A percentile compares a stretch with the other conserved stretches of the same genome.
phyloP scores from a whole-genome alignment of 2,329 filamentous ascomycete genomes.

The Immersiporthe knoxdaviesiana region DNA sequence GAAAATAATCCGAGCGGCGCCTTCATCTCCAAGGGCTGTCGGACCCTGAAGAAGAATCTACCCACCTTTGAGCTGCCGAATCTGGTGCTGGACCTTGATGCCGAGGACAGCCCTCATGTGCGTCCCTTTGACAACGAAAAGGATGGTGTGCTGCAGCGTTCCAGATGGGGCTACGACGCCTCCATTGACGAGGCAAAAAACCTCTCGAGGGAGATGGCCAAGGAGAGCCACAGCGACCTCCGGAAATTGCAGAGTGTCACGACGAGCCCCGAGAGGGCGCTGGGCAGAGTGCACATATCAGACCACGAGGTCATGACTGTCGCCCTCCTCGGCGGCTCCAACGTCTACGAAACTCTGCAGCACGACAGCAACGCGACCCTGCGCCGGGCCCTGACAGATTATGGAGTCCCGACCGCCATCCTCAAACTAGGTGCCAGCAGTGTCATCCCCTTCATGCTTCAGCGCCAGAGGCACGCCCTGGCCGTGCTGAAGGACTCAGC shows the following conservation, averaged over 20 bases:
- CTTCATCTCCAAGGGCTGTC: neutral
- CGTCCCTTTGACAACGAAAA: slow-evolving; percentile 43
- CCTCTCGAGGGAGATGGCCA: slow-evolving; percentile 39
- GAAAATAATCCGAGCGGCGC: slow-evolving; percentile 1
- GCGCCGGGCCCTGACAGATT: slow-evolving; percentile 31
- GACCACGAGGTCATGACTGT: slow-evolving; percentile 19
- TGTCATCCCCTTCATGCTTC: slow-evolving; percentile 36
- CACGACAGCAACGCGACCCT: neutral
- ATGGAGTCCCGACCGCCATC: slow-evolving; percentile 36
- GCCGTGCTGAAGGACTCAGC: neutral
- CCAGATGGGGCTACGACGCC: slow-evolving; percentile 37
- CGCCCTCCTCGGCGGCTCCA: slow-evolving; percentile 18
- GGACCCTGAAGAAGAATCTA: neutral
- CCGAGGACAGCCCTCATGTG: slow-evolving; percentile 48
- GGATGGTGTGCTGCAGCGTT: slow-evolving; percentile 40
- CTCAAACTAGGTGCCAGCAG: slow-evolving; percentile 27
- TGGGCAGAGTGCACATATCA: slow-evolving; percentile 10
- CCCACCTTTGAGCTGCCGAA: slow-evolving; percentile 44
- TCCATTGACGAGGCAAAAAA: slow-evolving; percentile 32
- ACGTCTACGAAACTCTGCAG: neutral
- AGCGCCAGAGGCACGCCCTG: slow-evolving; percentile 30
- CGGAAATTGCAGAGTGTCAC: slow-evolving; percentile 17
- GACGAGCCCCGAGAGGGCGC: neutral
- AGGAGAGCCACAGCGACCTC: slow-evolving; percentile 27
- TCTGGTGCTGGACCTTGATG: slow-evolving; percentile 57